Evolutionary conservation across 768 basidiomycete species (phyloP).

Genomic region (Nidularia sp.): DNA sequence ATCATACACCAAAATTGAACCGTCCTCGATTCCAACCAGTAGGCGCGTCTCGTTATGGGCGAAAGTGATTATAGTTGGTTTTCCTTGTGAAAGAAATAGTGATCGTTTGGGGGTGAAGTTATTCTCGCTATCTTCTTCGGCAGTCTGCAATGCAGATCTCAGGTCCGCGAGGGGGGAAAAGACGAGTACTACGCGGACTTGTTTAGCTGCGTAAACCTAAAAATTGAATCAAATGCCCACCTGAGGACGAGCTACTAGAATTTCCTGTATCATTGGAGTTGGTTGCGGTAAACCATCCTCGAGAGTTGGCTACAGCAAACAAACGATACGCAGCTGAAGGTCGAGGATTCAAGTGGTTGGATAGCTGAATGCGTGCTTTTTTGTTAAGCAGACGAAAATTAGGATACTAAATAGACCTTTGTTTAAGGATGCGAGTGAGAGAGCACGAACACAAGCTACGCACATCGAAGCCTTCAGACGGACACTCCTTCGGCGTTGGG

Average conservation of each 20-base stretch:
- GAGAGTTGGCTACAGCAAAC: conserved; percentile 55
- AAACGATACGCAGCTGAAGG: conserved; percentile 40
- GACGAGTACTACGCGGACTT: conserved; percentile 42
- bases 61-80: conserved; percentile 53
- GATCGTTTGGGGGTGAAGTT: conserved; percentile 50
- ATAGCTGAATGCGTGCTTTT: conserved; percentile 61
- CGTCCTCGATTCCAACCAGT: conserved; percentile 53
- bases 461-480: conserved; percentile 43
- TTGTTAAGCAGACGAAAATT: conserved; percentile 52
- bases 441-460: conserved; percentile 8
- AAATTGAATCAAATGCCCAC: no score
- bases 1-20: conserved; percentile 59
- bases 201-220: no score
- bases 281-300: conserved; percentile 71
- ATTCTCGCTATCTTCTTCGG: conserved; percentile 31
- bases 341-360: conserved; percentile 43
- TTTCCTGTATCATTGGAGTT: conserved; percentile 7
- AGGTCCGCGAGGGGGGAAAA: conserved; percentile 59
- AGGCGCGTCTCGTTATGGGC: conserved; percentile 58
- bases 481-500: conserved; percentile 29
- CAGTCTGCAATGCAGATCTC: conserved; percentile 44
- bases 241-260: no score
- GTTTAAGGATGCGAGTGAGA: conserved; percentile 1
- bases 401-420: conserved; percentile 33
- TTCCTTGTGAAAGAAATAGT: conserved; percentile 35